These are phyloP conservation scores for Leccinum fibrillosum DNA, from an alignment of 768 basidiomycete genomes.

Conservation along the genomic window DNA sequence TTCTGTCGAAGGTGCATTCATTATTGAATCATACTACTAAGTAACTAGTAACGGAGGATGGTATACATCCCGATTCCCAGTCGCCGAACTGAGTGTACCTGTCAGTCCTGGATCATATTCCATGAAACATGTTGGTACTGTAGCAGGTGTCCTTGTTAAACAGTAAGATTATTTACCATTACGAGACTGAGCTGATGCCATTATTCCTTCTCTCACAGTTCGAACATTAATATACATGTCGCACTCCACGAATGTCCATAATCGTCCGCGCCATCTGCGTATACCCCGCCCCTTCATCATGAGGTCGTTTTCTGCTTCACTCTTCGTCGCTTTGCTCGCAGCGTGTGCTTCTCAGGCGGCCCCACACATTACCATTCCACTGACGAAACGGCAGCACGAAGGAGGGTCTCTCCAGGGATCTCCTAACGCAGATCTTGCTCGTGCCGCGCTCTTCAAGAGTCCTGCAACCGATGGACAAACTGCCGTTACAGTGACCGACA, in stretches of 20 bases:
- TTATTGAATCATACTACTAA: background rate
- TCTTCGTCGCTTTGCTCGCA: constrained; percentile 7
- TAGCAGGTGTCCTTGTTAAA: background rate
- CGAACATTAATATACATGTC: background rate
- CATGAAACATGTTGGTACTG: background rate
- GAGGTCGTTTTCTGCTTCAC: constrained; percentile 4
- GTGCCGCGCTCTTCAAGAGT: constrained; percentile 6
- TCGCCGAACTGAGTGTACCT: background rate
- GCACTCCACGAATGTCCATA: background rate
- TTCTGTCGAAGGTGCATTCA: background rate
- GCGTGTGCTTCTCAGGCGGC: constrained; percentile 3
- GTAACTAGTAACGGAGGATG: background rate
- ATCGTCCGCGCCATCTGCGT: background rate
- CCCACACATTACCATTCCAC: background rate
- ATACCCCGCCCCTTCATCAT: constrained; percentile 2
- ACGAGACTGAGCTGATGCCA: background rate
- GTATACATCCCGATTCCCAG: background rate
- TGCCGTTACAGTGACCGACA: background rate
- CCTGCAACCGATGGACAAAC: background rate
- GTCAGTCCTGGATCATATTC: background rate
- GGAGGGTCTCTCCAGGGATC: constrained; percentile 15
- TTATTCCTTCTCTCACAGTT: background rate
- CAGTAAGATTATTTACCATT: background rate
- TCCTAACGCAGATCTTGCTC: constrained; percentile 15
- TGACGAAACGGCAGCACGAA: constrained; percentile 11